These are phyloP conservation scores for Diddensiella caesifluorescens DNA, from an alignment of 805 yeast genomes.

Conservation along the genomic window DNA sequence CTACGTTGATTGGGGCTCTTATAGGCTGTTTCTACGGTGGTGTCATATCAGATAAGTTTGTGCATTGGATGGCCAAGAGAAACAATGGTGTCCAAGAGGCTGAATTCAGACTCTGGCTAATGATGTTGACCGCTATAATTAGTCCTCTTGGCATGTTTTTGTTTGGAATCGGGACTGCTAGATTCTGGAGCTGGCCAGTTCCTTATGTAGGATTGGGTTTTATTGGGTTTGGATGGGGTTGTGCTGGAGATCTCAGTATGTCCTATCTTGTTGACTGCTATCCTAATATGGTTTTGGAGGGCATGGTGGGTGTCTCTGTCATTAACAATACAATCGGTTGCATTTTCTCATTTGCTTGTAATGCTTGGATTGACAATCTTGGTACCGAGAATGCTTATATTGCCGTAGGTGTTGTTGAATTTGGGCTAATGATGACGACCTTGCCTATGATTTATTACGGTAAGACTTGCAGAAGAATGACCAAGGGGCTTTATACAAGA, in stretches of 20 bases:
- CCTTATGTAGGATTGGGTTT: slow-evolving; percentile 52
- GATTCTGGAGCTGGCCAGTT: slow-evolving; percentile 50
- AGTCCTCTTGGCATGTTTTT: slow-evolving; percentile 52
- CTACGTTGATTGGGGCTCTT: slow-evolving; percentile 52
- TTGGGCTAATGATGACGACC: slow-evolving; percentile 47
- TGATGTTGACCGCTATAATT: slow-evolving; percentile 42
- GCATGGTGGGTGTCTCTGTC: slow-evolving; percentile 52
- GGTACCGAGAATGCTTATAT: slow-evolving; percentile 53
- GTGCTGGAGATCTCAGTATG: slow-evolving; percentile 53
- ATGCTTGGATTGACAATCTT: slow-evolving; percentile 48
- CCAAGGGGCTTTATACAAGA: slow-evolving; percentile 18
- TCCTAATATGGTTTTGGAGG: slow-evolving; percentile 48
- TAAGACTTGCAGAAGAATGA: slow-evolving; percentile 43
- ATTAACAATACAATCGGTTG: slow-evolving; percentile 57
- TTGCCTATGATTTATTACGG: slow-evolving; percentile 59
- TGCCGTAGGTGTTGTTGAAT: slow-evolving; percentile 52
- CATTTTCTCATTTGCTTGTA: slow-evolving; percentile 57
- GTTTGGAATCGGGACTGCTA: slow-evolving; percentile 60
- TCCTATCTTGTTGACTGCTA: slow-evolving; percentile 54
- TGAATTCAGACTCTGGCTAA: slow-evolving; percentile 52
- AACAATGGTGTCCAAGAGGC: slow-evolving; percentile 50
- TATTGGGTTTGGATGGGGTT: slow-evolving; percentile 51
- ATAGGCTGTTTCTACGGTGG: slow-evolving; percentile 48
- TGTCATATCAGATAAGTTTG: slow-evolving; percentile 49
- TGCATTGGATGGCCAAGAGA: slow-evolving; percentile 46